These are phyloP conservation scores for Wickerhamiella azymoides DNA, from an alignment of 805 yeast genomes.

Conservation along the genomic window DNA sequence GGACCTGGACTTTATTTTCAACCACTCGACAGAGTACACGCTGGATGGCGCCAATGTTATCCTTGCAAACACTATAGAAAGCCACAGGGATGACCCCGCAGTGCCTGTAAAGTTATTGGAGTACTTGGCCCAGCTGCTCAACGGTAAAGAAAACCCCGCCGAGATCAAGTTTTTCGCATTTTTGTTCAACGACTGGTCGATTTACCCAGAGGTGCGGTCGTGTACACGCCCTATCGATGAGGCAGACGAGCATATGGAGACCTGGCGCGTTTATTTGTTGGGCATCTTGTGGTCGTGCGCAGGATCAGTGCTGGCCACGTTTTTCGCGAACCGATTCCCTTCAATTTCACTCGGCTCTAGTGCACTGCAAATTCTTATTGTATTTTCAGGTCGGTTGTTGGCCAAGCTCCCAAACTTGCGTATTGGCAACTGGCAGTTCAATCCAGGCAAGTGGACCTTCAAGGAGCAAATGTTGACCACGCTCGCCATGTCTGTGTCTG, in stretches of 20 bases:
- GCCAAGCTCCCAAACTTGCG: slow-evolving; percentile 22
- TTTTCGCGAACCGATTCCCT: slow-evolving; percentile 47
- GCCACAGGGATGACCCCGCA: slow-evolving; percentile 37
- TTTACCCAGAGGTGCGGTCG: slow-evolving; percentile 48
- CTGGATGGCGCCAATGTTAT: slow-evolving; percentile 30
- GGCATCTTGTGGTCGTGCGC: slow-evolving; percentile 39
- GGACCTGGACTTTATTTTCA: slow-evolving; percentile 12
- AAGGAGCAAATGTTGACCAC: slow-evolving; percentile 33
- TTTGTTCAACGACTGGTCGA: slow-evolving; percentile 32
- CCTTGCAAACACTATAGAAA: slow-evolving; percentile 28
- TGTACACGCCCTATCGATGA: slow-evolving; percentile 42
- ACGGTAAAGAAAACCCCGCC: slow-evolving; percentile 14
- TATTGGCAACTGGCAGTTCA: slow-evolving; percentile 30
- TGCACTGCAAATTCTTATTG: slow-evolving; percentile 46
- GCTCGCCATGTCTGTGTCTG: slow-evolving; percentile 20
- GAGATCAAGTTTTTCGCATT: slow-evolving; percentile 31
- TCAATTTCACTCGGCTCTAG: slow-evolving; percentile 35
- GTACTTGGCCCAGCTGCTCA: slow-evolving; percentile 22
- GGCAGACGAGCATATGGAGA: slow-evolving; percentile 33
- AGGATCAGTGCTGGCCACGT: slow-evolving; percentile 44
- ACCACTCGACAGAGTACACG: slow-evolving; percentile 19
- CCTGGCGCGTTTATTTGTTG: slow-evolving; percentile 40
- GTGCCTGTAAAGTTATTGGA: slow-evolving; percentile 29
- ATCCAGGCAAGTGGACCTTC: slow-evolving; percentile 38
- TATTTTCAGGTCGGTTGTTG: slow-evolving; percentile 41